Conservation (phyloP, 495 filamentous ascomycete genomes). For the Aspergillus biplanus region DNA sequence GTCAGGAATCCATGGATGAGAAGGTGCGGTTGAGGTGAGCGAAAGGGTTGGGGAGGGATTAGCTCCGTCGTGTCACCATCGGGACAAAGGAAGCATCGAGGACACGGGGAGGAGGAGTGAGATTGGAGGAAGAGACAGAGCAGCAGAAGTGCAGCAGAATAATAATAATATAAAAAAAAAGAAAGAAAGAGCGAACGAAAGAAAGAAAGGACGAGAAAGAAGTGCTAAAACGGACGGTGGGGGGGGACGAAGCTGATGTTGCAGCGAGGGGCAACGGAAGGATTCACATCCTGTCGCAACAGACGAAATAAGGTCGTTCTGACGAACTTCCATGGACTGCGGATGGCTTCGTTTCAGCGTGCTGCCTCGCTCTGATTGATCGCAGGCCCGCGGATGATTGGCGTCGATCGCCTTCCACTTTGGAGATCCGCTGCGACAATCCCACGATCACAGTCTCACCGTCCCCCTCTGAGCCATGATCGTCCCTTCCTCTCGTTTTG, state of each 20-base stretch:
- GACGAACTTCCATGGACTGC: not conserved
- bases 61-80: too few relatives aligned
- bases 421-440: too few relatives aligned
- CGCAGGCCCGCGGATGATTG: too few relatives aligned
- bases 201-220: not conserved
- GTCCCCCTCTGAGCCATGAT: too few relatives aligned
- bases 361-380: too few relatives aligned
- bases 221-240: not conserved
- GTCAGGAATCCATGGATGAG: too few relatives aligned
- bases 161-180: not conserved
- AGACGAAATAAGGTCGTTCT: not conserved
- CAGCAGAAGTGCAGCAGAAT: too few relatives aligned
- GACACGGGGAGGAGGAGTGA: not conserved
- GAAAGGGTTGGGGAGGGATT: not conserved
- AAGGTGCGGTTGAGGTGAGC: too few relatives aligned
- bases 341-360: too few relatives aligned
- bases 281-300: not conserved
- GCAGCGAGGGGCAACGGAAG: not conserved
- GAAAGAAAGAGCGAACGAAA: not conserved
- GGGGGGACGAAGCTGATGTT: not conserved
- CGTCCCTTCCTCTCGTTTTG: too few relatives aligned
- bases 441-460: too few relatives aligned
- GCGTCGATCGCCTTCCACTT: too few relatives aligned
- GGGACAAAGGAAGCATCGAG: not conserved
- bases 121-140: not conserved